Conservation (phyloP, 352 stramenopile genomes). For the Pythium phragmiticola region DNA sequence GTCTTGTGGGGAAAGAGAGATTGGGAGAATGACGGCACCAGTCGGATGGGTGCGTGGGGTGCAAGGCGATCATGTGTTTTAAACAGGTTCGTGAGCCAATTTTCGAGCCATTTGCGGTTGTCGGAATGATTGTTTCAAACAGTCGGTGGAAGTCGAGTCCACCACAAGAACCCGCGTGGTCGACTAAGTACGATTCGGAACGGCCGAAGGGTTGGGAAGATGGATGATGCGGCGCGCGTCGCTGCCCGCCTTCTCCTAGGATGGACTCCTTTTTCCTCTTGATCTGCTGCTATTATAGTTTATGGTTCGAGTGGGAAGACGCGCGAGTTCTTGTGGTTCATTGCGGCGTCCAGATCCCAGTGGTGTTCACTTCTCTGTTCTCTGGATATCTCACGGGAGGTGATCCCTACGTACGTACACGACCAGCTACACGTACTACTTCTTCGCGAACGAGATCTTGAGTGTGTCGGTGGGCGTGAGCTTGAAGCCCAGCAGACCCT, state of each 20-base stretch:
- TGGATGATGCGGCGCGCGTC: slow-evolving; percentile 4
- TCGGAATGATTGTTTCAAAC: slow-evolving; percentile 12
- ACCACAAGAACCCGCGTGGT: slow-evolving; percentile 22
- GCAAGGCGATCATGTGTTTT: slow-evolving; percentile 8
- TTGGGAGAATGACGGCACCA: slow-evolving; percentile 8
- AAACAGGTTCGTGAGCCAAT: neutral
- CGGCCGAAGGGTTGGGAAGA: neutral
- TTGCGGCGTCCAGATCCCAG: neutral
- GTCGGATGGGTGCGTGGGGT: slow-evolving; percentile 19
- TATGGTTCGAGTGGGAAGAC: slow-evolving; percentile 1
- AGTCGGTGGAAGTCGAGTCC: neutral
- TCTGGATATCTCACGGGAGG: neutral
- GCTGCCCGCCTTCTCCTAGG: neutral
- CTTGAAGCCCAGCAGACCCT: slow-evolving; percentile 83
- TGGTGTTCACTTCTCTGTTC: neutral
- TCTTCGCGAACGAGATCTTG: slow-evolving; percentile 87
- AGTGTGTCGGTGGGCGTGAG: slow-evolving; percentile 79
- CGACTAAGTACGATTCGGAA: slow-evolving; percentile 22
- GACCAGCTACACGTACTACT: slow-evolving; percentile 36
- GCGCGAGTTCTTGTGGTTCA: slow-evolving; percentile 10
- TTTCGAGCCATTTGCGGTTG: slow-evolving; percentile 10
- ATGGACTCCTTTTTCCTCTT: neutral
- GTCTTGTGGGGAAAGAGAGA: neutral
- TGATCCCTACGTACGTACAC: slow-evolving; percentile 1
- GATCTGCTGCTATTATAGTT: slow-evolving; percentile 23